A percentile compares a stretch with the other conserved stretches of the same genome.
Evolutionary conservation across 345 rosid genomes (phyloP).

Genomic region (Raphanus sativus): DNA sequence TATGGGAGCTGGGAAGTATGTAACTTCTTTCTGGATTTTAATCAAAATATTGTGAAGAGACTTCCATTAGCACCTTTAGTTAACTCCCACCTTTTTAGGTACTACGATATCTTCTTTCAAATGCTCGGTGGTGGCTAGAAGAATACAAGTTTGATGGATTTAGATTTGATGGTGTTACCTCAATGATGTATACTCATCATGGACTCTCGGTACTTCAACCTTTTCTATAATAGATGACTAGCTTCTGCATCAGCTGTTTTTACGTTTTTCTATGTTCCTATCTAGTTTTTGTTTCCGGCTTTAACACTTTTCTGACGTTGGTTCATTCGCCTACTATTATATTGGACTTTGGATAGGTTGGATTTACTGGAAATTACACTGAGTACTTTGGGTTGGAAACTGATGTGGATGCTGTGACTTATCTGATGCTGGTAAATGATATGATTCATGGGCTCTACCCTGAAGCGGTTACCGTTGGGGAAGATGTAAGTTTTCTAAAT

Average conservation of each 20-base stretch:
- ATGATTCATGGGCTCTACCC: constrained; percentile 94
- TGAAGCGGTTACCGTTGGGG: constrained; percentile 83
- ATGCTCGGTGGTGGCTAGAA: constrained; percentile 99
- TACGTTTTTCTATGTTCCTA: constrained; percentile 8
- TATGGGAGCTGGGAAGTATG: constrained; percentile 99
- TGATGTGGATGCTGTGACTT: constrained; percentile 86
- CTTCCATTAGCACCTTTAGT: constrained; percentile 10
- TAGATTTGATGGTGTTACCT: constrained; percentile 97
- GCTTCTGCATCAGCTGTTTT: neutral
- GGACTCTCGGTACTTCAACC: constrained; percentile 67
- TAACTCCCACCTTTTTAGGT: constrained; percentile 51
- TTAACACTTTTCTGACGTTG: neutral
- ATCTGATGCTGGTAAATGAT: constrained; percentile 92
- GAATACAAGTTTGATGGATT: constrained; percentile 95
- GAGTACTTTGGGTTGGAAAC: constrained; percentile 92
- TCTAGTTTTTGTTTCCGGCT: neutral
- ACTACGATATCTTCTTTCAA: constrained; percentile 82
- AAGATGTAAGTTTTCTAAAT: constrained; percentile 68
- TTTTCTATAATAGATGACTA: constrained; percentile 3
- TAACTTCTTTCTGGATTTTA: constrained; percentile 26
- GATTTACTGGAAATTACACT: constrained; percentile 86
- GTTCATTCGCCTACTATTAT: constrained; percentile 4
- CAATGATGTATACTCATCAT: constrained; percentile 99
- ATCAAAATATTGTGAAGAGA: constrained; percentile 5
- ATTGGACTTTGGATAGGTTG: constrained; percentile 48